Conservation (phyloP, 345 rosid species). For the Laguncularia racemosa region DNA sequence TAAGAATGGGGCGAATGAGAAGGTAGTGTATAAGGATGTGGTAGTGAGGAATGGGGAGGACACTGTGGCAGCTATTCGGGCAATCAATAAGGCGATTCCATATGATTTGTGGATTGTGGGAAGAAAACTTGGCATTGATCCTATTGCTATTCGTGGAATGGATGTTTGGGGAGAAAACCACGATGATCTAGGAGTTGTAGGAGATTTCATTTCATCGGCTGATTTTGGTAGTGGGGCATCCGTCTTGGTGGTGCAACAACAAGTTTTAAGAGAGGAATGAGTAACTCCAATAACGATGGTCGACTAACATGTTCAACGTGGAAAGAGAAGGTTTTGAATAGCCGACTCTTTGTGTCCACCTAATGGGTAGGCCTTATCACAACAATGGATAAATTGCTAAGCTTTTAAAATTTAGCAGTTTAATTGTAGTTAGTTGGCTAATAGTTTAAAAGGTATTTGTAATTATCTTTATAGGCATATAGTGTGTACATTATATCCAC, state of each 20-base stretch:
- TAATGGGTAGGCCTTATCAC: too few relatives aligned
- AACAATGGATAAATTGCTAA: too few relatives aligned
- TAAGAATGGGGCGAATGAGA: not conserved
- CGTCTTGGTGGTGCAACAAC: constrained; percentile 18
- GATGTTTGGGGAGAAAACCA: constrained; percentile 12
- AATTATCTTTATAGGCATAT: too few relatives aligned
- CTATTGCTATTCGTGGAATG: constrained; percentile 2
- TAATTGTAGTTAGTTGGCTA: too few relatives aligned
- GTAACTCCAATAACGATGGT: too few relatives aligned
- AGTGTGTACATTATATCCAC: too few relatives aligned
- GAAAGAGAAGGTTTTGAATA: too few relatives aligned
- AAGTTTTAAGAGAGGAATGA: not conserved
- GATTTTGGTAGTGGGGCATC: constrained; percentile 10
- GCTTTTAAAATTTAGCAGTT: too few relatives aligned
- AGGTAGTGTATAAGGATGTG: constrained; percentile 6
- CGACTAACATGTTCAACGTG: too few relatives aligned
- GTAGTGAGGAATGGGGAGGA: constrained; percentile 10
- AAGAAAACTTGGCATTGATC: constrained; percentile 3
- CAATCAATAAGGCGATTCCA: not conserved
- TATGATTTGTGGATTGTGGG: constrained; percentile 21
- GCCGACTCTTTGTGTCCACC: too few relatives aligned
- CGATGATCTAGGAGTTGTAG: constrained; percentile 16
- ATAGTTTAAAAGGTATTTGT: too few relatives aligned
- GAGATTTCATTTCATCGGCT: constrained; percentile 11
- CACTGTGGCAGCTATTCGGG: constrained; percentile 5